phyloP scores from a whole-genome alignment of 2,329 filamentous ascomycete genomes.

The Penicillium sclerotiorum region DNA sequence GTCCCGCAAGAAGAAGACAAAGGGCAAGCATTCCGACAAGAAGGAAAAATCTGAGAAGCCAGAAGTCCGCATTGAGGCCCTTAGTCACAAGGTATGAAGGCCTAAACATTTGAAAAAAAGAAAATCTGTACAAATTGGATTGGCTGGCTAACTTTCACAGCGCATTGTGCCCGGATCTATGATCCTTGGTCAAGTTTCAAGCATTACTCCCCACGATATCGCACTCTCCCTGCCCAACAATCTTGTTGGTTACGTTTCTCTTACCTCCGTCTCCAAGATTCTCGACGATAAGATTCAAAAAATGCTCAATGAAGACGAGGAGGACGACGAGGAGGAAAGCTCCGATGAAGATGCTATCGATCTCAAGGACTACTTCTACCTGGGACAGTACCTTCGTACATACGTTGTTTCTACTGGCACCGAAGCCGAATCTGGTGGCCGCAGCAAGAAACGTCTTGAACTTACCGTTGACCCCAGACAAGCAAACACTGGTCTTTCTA shows the following conservation, averaged over 20 bases:
- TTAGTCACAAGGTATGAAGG: constrained; percentile 78
- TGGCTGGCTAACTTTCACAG: constrained; percentile 52
- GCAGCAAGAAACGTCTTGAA: constrained; percentile 79
- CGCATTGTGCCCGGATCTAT: constrained; percentile 82
- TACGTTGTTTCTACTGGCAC: constrained; percentile 79
- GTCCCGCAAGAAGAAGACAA: constrained; percentile 43
- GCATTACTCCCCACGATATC: constrained; percentile 78
- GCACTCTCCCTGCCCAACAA: constrained; percentile 89
- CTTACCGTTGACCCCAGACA: constrained; percentile 79
- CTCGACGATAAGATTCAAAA: constrained; percentile 75
- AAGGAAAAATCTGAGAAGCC: constrained; percentile 53
- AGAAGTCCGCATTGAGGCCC: constrained; percentile 74
- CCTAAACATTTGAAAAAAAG: background rate
- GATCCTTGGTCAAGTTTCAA: constrained; percentile 81
- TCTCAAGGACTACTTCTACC: constrained; percentile 71
- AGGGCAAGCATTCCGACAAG: constrained; percentile 55
- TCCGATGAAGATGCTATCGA: constrained; percentile 64
- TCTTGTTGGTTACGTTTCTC: constrained; percentile 81
- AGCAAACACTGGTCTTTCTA: constrained; percentile 73
- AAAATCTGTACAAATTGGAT: background rate
- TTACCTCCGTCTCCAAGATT: constrained; percentile 85
- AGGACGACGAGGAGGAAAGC: constrained; percentile 58
- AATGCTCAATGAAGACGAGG: constrained; percentile 61
- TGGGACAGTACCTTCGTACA: constrained; percentile 87
- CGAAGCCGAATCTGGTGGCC: constrained; percentile 54